phyloP scores from a whole-genome alignment of 2,329 filamentous ascomycete genomes.

The Trichoderma guizhouense region DNA sequence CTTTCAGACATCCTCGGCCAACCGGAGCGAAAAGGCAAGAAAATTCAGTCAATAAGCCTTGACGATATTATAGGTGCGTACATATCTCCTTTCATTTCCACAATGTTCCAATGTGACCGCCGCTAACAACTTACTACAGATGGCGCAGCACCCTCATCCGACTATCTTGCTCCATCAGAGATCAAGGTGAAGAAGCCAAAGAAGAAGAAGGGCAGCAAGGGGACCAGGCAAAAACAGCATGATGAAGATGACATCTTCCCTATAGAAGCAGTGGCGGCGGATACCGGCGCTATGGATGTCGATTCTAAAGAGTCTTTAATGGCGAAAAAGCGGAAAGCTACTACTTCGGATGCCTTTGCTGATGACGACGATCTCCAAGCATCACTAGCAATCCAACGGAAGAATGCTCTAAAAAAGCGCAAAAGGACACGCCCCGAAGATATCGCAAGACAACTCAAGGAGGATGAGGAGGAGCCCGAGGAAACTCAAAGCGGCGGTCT shows the following conservation, averaged over 20 bases:
- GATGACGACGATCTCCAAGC: slow-evolving; percentile 94
- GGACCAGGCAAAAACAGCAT: slow-evolving; percentile 65
- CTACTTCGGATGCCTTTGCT: slow-evolving; percentile 67
- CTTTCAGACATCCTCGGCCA: slow-evolving; percentile 54
- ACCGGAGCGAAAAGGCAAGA: slow-evolving; percentile 54
- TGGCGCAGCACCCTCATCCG: slow-evolving; percentile 54
- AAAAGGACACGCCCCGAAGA: slow-evolving; percentile 86
- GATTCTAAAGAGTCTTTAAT: slow-evolving; percentile 53
- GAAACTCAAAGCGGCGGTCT: slow-evolving; percentile 54
- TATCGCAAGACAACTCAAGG: slow-evolving; percentile 73
- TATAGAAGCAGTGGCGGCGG: slow-evolving; percentile 34
- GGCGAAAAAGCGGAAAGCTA: slow-evolving; percentile 60
- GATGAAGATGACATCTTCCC: slow-evolving; percentile 61
- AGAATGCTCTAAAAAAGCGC: slow-evolving; percentile 83
- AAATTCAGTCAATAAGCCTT: slow-evolving; percentile 69
- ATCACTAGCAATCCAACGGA: slow-evolving; percentile 76
- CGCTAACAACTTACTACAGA: slow-evolving; percentile 20
- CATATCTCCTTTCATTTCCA: background rate
- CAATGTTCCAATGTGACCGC: background rate
- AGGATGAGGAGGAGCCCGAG: slow-evolving; percentile 48
- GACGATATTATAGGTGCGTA: slow-evolving; percentile 66
- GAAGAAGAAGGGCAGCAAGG: slow-evolving; percentile 88
- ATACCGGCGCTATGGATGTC: slow-evolving; percentile 67
- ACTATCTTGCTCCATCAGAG: slow-evolving; percentile 83
- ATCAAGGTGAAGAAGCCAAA: slow-evolving; percentile 94